These are phyloP conservation scores for Phytophthora kernoviae DNA, from an alignment of 352 stramenopile species.

Conservation along the genomic window DNA sequence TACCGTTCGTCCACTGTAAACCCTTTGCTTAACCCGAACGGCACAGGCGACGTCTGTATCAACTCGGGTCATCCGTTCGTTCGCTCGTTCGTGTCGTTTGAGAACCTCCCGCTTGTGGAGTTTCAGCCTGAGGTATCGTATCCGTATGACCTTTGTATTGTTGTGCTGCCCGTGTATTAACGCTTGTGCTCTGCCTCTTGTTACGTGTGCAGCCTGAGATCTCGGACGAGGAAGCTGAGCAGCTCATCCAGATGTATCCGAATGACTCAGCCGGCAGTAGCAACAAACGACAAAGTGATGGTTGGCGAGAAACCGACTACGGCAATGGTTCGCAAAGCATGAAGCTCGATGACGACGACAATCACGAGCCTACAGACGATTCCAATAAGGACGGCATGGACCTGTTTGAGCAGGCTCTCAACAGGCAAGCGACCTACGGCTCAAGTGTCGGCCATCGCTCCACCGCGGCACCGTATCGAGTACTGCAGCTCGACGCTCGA, in stretches of 20 bases:
- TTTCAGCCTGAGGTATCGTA: slow-evolving; percentile 81
- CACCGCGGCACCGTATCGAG: slow-evolving; percentile 57
- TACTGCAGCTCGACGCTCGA: slow-evolving; percentile 81
- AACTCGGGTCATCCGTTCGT: slow-evolving; percentile 95
- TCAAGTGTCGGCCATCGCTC: slow-evolving; percentile 55
- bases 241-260: slow-evolving; percentile 76
- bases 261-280: slow-evolving; percentile 23
- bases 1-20: slow-evolving; percentile 95
- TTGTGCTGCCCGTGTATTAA: neutral
- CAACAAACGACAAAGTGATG: slow-evolving; percentile 32
- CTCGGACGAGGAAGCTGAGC: slow-evolving; percentile 84
- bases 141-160: neutral
- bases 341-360: slow-evolving; percentile 70
- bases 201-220: slow-evolving; percentile 49
- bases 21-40: slow-evolving; percentile 90
- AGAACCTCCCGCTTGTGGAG: slow-evolving; percentile 95
- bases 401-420: slow-evolving; percentile 86
- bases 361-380: slow-evolving; percentile 30
- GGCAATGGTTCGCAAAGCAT: slow-evolving; percentile 80
- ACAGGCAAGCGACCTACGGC: slow-evolving; percentile 77
- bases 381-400: slow-evolving; percentile 42
- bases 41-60: slow-evolving; percentile 90
- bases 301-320: slow-evolving; percentile 68
- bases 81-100: slow-evolving; percentile 95
- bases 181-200: slow-evolving; percentile 3